Percentiles rank a stretch among this genome's conserved stretches.
Evolutionary conservation across 2,329 filamentous ascomycete genomes (phyloP).

Genomic region (Neopestalotiopsis sp.): DNA sequence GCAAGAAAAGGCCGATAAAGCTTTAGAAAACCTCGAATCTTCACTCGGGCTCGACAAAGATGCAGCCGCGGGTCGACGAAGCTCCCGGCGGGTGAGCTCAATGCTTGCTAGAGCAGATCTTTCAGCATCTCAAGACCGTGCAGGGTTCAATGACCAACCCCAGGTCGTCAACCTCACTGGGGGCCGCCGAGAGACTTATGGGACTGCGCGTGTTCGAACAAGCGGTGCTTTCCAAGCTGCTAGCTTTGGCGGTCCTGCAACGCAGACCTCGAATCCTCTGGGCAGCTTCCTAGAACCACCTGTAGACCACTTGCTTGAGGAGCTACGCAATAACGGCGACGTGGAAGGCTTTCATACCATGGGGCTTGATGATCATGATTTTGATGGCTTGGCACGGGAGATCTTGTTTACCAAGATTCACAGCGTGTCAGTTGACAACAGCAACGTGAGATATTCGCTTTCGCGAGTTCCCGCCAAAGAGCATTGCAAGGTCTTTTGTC

Average conservation of each 20-base stretch:
- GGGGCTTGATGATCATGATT: constrained; percentile 73
- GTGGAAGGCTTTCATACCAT: constrained; percentile 74
- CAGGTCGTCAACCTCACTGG: constrained; percentile 46
- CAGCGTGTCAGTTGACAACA: constrained; percentile 66
- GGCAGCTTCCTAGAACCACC: constrained; percentile 72
- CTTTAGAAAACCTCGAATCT: constrained; percentile 67
- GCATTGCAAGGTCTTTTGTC: constrained; percentile 70
- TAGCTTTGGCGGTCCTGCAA: constrained; percentile 41
- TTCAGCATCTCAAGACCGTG: constrained; percentile 81
- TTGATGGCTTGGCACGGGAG: constrained; percentile 74
- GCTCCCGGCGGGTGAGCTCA: constrained; percentile 85
- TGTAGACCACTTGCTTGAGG: constrained; percentile 72
- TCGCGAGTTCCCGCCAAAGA: constrained; percentile 56
- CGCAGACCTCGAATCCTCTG: constrained; percentile 44
- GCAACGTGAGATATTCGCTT: constrained; percentile 64
- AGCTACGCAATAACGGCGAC: constrained; percentile 64
- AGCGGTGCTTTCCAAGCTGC: constrained; percentile 56
- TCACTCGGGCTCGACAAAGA: constrained; percentile 73
- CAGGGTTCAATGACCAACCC: constrained; percentile 75
- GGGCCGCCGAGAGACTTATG: constrained; percentile 71
- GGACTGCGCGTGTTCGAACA: constrained; percentile 65
- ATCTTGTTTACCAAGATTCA: constrained; percentile 75
- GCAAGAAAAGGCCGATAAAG: constrained; percentile 47
- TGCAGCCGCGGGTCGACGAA: constrained; percentile 58
- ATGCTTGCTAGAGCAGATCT: constrained; percentile 86